A percentile compares a stretch with the other conserved stretches of the same genome.
These are phyloP conservation scores for Umbelopsis vinacea DNA, from an alignment of 192 early-diverging fungal species.

Conservation along the genomic window DNA sequence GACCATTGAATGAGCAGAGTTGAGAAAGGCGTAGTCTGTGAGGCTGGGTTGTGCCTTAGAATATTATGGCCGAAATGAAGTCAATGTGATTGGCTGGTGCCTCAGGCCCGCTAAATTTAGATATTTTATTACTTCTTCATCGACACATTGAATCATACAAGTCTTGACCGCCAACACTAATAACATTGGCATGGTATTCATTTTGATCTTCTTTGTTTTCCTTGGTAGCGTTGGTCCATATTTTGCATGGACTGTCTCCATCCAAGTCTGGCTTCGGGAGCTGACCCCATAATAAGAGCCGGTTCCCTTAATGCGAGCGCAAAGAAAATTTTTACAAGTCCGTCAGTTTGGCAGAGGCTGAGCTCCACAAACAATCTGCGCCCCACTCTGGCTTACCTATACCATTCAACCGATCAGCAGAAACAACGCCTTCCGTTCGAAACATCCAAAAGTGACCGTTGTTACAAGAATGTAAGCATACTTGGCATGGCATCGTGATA, in stretches of 20 bases:
- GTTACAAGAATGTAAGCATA: constrained; percentile 89
- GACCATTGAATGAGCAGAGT: constrained; percentile 19
- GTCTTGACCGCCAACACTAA: not conserved
- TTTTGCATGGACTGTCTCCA: constrained; percentile 2
- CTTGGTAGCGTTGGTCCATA: not conserved
- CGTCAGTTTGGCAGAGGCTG: not conserved
- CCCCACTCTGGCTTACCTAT: not conserved
- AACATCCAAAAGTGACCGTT: constrained; percentile 99
- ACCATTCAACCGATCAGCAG: constrained; percentile 54
- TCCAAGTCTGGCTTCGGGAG: constrained; percentile 20
- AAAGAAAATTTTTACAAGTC: constrained; percentile 1
- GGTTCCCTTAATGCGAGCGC: not conserved
- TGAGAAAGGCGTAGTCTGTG: constrained; percentile 7
- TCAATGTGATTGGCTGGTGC: constrained; percentile 3
- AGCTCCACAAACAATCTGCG: not conserved
- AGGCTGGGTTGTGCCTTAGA: not conserved
- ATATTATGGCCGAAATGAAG: not conserved
- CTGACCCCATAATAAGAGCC: constrained; percentile 16
- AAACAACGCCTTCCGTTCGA: constrained; percentile 71
- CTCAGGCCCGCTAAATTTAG: not conserved
- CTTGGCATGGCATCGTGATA: constrained; percentile 82
- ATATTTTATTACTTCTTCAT: constrained; percentile 7
- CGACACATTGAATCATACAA: constrained; percentile 1
- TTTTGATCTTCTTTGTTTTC: not conserved
- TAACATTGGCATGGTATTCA: not conserved